phyloP scores from a whole-genome alignment of 495 filamentous ascomycete species.

The Aspergillus carlsbadensis region DNA sequence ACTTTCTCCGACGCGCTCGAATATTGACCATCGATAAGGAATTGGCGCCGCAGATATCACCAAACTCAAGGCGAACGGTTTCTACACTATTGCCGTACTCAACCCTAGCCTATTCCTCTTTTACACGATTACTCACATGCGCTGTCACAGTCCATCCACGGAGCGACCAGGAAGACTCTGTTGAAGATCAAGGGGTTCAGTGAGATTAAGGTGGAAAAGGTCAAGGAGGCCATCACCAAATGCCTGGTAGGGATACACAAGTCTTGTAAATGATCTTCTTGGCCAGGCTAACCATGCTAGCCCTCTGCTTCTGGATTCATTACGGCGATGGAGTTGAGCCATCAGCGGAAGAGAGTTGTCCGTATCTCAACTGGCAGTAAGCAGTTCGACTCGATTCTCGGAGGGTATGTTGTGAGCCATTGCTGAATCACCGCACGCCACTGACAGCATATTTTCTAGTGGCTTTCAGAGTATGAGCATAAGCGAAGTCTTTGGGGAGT shows the following conservation, averaged over 20 bases:
- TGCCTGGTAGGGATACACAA: slow-evolving; percentile 51
- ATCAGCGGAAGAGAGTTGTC: slow-evolving; percentile 66
- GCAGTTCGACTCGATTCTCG: slow-evolving; percentile 70
- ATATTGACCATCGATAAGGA: slow-evolving; percentile 39
- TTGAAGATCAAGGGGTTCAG: slow-evolving; percentile 79
- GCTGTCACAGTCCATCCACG: slow-evolving; percentile 57
- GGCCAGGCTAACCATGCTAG: slow-evolving; percentile 32
- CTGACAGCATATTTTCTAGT: slow-evolving; percentile 34
- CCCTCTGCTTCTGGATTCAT: slow-evolving; percentile 69
- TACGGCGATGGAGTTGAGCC: slow-evolving; percentile 69
- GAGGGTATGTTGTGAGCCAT: slow-evolving; percentile 48
- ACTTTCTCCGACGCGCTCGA: neutral
- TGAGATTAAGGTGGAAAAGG: slow-evolving; percentile 77
- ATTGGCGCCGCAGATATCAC: slow-evolving; percentile 72
- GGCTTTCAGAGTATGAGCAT: slow-evolving; percentile 82
- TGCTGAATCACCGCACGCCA: neutral
- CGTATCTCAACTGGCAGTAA: slow-evolving; percentile 75
- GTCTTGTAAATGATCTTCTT: neutral
- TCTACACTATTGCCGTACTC: slow-evolving; percentile 67
- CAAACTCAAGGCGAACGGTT: slow-evolving; percentile 69
- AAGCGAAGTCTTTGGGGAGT: slow-evolving; percentile 72
- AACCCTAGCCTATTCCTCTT: neutral
- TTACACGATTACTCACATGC: slow-evolving; percentile 2
- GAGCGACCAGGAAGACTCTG: slow-evolving; percentile 62
- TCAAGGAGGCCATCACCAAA: slow-evolving; percentile 75